Evolutionary conservation across 2,329 filamentous ascomycete genomes (phyloP).

Genomic region (Aplosporella prunicola): DNA sequence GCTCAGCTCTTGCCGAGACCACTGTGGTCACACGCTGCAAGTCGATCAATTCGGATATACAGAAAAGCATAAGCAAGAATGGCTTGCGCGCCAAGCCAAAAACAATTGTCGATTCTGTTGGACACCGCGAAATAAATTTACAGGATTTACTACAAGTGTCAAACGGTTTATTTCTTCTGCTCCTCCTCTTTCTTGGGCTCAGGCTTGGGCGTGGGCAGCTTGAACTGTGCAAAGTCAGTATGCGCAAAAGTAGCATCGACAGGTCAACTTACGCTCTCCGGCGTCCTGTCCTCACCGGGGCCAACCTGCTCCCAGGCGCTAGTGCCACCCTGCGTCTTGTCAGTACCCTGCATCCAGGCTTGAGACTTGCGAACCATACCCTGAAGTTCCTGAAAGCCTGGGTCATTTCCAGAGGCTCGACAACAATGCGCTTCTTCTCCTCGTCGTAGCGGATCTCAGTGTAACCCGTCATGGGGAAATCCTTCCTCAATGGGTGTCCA

Average conservation of each 20-base stretch:
- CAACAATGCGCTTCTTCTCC: slow-evolving; percentile 99
- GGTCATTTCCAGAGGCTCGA: slow-evolving; percentile 93
- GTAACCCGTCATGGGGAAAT: slow-evolving; percentile 96
- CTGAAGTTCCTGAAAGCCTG: slow-evolving; percentile 99
- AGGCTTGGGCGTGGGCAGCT: slow-evolving; percentile 89
- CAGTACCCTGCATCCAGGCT: not conserved
- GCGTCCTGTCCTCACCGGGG: slow-evolving; percentile 65
- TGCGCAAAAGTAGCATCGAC: slow-evolving; percentile 20
- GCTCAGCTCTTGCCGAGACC: too few relatives aligned
- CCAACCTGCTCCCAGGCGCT: slow-evolving; percentile 58
- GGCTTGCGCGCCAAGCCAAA: too few relatives aligned
- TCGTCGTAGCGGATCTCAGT: slow-evolving; percentile 97
- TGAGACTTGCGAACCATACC: slow-evolving; percentile 46
- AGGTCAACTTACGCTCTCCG: slow-evolving; percentile 56
- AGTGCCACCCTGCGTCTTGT: slow-evolving; percentile 6
- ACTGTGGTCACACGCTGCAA: too few relatives aligned
- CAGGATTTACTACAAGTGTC: slow-evolving; percentile 3
- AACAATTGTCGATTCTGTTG: too few relatives aligned
- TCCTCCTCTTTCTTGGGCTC: slow-evolving; percentile 75
- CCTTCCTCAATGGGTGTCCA: slow-evolving; percentile 92
- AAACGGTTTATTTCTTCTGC: slow-evolving; percentile 53
- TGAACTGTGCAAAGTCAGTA: slow-evolving; percentile 51
- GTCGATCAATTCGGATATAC: too few relatives aligned
- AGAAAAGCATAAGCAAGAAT: too few relatives aligned
- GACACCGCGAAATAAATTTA: slow-evolving; percentile 10